Base-by-base conservation (phyloP, 371 early-diverging fungal species). In the Syncephalastrum sp. region DNA sequence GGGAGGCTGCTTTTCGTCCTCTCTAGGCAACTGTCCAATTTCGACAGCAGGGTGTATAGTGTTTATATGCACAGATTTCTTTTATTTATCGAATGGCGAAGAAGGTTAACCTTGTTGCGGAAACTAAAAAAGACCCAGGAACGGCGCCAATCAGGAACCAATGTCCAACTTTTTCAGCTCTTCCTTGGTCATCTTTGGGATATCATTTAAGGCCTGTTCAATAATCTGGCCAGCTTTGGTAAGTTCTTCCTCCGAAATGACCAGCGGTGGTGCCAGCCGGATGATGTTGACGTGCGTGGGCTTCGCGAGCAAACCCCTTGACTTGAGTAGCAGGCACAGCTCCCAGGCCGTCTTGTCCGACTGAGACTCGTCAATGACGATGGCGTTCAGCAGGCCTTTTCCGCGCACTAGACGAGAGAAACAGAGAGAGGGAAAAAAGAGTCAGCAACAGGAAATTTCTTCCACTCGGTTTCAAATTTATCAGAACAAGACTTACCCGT, bases 211-310 rank as follows among this genome's bases (percentile, higher is more conserved):
- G 19, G 89, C 84, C 52, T 79, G 68, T 53, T 77, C 85, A 65
- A 98, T 95, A 58, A 95, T 94, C 16, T 83, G 78, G 21, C 91
- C 86, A 57, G 93, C 92, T 38, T 87, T 72, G 72, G 82, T 71
- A 15, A 97, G 72, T 65, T 98, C 90, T 63, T 89, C 90, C 59
- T 94, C 93, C 7, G 90, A 91, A 64, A 98, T 97, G 74, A 85
- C 85, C 46, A 98, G 87, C 47, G 97, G 97, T 43, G 99, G 99
- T 3, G 99, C 90, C 33, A 98, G 80, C 25, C 99, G 92, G 60
- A 98, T 98, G 69, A 98, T 97, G 82, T 92, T 95, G 57, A 87
- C 85, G 81, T 98, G 99, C n/a, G 99, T 98, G 42, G 97, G 99
- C 79, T 98, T 98, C 59, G 97, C 96, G 53, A 98, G 83, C 44